Base-by-base conservation (phyloP, 2,329 filamentous ascomycete species). In the Curvularia eragrostidis region DNA sequence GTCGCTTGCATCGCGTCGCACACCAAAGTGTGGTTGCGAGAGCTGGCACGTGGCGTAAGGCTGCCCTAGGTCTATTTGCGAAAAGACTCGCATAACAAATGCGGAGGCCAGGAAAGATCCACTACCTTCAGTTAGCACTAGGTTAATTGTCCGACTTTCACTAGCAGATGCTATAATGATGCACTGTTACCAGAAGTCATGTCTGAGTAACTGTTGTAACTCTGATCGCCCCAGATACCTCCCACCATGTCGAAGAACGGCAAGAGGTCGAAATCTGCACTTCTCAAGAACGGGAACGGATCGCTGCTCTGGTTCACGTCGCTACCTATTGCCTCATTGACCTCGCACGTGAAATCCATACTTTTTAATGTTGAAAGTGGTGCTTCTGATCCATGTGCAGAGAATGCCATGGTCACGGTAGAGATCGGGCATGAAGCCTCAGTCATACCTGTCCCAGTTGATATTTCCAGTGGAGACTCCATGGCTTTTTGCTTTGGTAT, bases 221-320 rank as follows among this genome's bases (percentile, higher is more conserved):
- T 59, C 4, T 70, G 65, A 23, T 68, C 67, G 1, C 72, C 66
- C 70, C 71, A 76, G 5, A 75, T 69, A 3, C 72, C 50, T 23
- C 54, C 49, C 3, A 43, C 69, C 49, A 68, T 65, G 23, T 75
- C 72, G n/a, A 75, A 67, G 32, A 76, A 70, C 15, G 65, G 65
- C 32, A 73, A 72, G 66, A 75, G 71, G 36, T 76, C 72, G 44
- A 76, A 72, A 44, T 76, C 67, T 3, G 42, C 30, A 46, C 58
- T 52, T 26, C 56, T 67, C 65, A 75, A 66, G 1, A 68, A 62
- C 1, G 62, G 56, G 44, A 73, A 67, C 1, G 69, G 64, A 26
- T 71, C 71, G 12, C 18, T 24, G 5, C 34, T 41, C 4, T 26
- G 54, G 5, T 57, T 52, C 7, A 9, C 44, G 5, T 15, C 50